Percentiles rank a stretch among this genome's conserved stretches.
Evolutionary conservation across 1,284 basidiomycete species (phyloP).

Genomic region (Puccinia polysora): DNA sequence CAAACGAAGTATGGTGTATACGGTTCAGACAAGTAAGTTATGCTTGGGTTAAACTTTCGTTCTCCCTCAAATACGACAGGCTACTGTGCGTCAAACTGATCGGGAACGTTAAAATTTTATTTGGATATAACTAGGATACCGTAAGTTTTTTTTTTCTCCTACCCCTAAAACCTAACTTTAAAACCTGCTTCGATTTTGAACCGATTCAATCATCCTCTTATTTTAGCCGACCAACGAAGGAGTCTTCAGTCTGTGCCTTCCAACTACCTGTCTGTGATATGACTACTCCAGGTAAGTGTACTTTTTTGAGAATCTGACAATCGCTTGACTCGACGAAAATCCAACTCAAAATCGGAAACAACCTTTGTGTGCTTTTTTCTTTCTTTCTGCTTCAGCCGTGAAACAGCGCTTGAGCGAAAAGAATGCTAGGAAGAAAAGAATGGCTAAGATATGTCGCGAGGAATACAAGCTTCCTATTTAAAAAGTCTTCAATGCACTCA

Average conservation of each 20-base stretch:
- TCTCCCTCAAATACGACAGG: not conserved
- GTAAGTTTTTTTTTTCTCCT: not conserved
- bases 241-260: slow-evolving; percentile 23
- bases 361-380: not conserved
- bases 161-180: not conserved
- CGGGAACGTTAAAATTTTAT: not conserved
- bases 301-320: not conserved
- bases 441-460: slow-evolving; percentile 14
- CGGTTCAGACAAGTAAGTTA: slow-evolving; percentile 13
- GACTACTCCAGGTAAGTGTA: slow-evolving; percentile 22
- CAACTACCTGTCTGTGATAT: slow-evolving; percentile 35
- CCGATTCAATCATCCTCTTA: not conserved
- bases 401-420: slow-evolving; percentile 1
- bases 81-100: not conserved
- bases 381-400: not conserved
- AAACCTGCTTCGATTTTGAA: not conserved
- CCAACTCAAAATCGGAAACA: not conserved
- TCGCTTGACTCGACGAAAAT: not conserved
- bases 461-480: slow-evolving; percentile 23
- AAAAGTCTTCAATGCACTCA: not conserved
- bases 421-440: not conserved
- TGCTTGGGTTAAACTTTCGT: not conserved
- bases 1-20: slow-evolving; percentile 27
- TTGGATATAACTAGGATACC: not conserved
- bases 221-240: slow-evolving; percentile 5